Conservation (phyloP, 257 asterid genomes). For the Penstemon newberryi region DNA sequence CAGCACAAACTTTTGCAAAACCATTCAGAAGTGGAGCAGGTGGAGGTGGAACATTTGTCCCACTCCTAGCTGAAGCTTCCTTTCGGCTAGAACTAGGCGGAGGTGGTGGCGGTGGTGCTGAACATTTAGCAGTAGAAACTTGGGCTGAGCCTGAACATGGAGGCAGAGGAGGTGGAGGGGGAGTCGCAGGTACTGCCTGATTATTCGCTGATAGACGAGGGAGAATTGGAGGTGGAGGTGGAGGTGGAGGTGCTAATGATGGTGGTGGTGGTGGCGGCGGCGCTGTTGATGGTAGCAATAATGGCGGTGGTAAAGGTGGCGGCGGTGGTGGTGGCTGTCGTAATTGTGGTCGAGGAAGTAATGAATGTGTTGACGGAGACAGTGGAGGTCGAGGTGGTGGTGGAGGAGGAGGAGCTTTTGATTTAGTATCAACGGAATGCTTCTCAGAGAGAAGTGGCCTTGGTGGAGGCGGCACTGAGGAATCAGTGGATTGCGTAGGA, state of each 20-base stretch:
- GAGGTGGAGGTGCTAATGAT: constrained; percentile 12
- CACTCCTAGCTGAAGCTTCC: constrained; percentile 25
- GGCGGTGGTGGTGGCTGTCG: constrained; percentile 12
- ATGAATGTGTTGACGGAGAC: constrained; percentile 4
- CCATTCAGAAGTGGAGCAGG: constrained; percentile 50
- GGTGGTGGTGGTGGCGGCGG: background rate
- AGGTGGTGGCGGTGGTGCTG: constrained; percentile 33
- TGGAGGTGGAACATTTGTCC: constrained; percentile 60
- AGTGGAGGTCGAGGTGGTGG: constrained; percentile 21
- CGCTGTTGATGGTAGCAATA: constrained; percentile 16
- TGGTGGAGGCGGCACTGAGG: constrained; percentile 23
- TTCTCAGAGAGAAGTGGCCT: constrained; percentile 21
- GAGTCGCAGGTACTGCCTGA: constrained; percentile 16
- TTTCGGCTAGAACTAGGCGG: constrained; percentile 23
- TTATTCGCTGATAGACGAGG: constrained; percentile 13
- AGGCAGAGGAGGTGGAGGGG: constrained; percentile 43
- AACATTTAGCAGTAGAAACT: constrained; percentile 25
- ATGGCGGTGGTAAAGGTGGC: constrained; percentile 2
- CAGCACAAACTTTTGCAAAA: constrained; percentile 31
- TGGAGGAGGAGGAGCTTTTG: constrained; percentile 26
- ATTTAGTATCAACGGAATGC: constrained; percentile 22
- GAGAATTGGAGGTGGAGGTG: constrained; percentile 4
- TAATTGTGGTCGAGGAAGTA: constrained; percentile 15
- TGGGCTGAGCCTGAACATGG: constrained; percentile 22
- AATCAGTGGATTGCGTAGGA: constrained; percentile 24